These are phyloP conservation scores for Sugiyamaella xylanicola DNA, from an alignment of 1,139 yeast species.

Conservation along the genomic window DNA sequence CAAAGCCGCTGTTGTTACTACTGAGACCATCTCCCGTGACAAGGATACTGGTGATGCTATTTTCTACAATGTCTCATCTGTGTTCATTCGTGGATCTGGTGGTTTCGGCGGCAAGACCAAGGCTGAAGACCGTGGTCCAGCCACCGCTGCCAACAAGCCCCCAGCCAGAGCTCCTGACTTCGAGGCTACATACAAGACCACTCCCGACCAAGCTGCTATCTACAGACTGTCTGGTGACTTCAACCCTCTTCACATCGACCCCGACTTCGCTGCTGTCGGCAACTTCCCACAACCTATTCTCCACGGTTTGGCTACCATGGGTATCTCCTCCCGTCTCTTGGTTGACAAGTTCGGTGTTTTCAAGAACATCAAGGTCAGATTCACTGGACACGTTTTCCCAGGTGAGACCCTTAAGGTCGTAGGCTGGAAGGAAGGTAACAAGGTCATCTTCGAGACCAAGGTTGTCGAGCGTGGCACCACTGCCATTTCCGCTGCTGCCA, in stretches of 20 bases:
- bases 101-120: slow-evolving; percentile 53
- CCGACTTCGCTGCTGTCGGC: slow-evolving; percentile 85
- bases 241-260: slow-evolving; percentile 95
- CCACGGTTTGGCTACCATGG: slow-evolving; percentile 90
- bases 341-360: slow-evolving; percentile 80
- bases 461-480: slow-evolving; percentile 76
- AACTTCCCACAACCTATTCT: slow-evolving; percentile 84
- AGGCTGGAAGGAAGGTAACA: slow-evolving; percentile 81
- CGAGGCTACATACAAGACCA: slow-evolving; percentile 59
- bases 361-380: slow-evolving; percentile 86
- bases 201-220: slow-evolving; percentile 78
- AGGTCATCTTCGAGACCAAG: slow-evolving; percentile 79
- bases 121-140: slow-evolving; percentile 61
- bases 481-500: slow-evolving; percentile 88
- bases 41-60: slow-evolving; percentile 66
- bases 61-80: slow-evolving; percentile 82
- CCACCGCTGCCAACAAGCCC: slow-evolving; percentile 64
- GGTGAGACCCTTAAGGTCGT: slow-evolving; percentile 83
- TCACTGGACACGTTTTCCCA: slow-evolving; percentile 93
- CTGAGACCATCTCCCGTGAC: slow-evolving; percentile 73
- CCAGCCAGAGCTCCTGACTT: slow-evolving; percentile 72
- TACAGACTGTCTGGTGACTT: slow-evolving; percentile 93
- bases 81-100: slow-evolving; percentile 80
- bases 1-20: slow-evolving; percentile 79
- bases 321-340: slow-evolving; percentile 75